A percentile compares a stretch with the other conserved stretches of the same genome.
phyloP scores from a whole-genome alignment of 257 asterid genomes.

The Solanum paucissectum region DNA sequence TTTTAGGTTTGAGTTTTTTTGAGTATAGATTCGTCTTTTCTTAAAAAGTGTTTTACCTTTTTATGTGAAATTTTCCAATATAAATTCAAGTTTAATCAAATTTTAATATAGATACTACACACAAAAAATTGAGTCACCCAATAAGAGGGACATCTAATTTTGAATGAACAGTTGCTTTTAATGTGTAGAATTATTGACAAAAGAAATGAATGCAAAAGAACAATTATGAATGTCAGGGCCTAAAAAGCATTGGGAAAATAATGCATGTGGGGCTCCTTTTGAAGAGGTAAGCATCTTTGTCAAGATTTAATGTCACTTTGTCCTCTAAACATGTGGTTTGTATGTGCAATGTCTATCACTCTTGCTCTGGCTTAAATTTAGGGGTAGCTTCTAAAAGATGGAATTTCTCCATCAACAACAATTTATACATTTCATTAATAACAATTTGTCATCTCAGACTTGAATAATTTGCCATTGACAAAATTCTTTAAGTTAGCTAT shows the following conservation, averaged over 20 bases:
- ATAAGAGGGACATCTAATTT: not conserved
- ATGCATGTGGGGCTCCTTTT: not conserved
- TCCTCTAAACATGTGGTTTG: not conserved
- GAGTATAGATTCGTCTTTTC: accelerated
- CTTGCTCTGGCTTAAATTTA: not conserved
- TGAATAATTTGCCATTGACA: not conserved
- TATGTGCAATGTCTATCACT: not conserved
- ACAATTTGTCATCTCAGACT: not conserved
- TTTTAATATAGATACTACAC: no score
- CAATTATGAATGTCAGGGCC: not conserved
- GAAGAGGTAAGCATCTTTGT: not conserved
- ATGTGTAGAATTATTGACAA: not conserved
- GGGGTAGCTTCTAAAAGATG: not conserved
- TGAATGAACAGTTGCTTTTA: not conserved
- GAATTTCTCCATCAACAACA: not conserved
- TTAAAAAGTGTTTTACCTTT: no score
- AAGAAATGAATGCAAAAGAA: not conserved
- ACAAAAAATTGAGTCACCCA: not conserved
- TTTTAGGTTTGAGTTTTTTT: no score
- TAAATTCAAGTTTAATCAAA: no score
- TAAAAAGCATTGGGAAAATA: not conserved
- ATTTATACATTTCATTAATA: not conserved
- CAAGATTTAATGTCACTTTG: not conserved
- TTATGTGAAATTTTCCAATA: no score
- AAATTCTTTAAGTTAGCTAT: not conserved